These are phyloP conservation scores for Lepiota venenata DNA, from an alignment of 768 basidiomycete species.

Conservation along the genomic window DNA sequence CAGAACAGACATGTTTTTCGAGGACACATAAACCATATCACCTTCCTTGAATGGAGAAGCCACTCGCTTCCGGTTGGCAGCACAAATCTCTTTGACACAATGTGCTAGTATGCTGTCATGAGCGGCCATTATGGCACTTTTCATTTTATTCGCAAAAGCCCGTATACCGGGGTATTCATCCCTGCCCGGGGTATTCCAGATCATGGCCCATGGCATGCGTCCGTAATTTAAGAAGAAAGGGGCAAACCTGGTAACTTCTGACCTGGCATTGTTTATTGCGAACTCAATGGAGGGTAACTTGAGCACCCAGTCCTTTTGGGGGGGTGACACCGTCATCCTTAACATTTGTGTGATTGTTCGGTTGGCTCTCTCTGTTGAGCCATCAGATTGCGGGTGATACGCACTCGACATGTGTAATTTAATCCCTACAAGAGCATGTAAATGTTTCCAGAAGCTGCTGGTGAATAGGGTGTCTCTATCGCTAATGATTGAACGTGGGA, in stretches of 20 bases:
- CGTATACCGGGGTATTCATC: constrained; percentile 19
- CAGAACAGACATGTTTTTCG: background rate
- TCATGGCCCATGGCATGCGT: constrained; percentile 17
- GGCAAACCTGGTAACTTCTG: constrained; percentile 19
- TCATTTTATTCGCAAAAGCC: constrained; percentile 16
- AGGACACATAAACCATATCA: constrained; percentile 19
- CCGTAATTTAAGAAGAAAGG: constrained; percentile 25
- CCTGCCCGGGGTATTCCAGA: constrained; percentile 13
- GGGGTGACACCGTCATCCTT: constrained; percentile 18
- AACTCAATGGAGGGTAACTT: constrained; percentile 24
- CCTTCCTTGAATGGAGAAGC: constrained; percentile 12
- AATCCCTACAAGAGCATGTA: constrained; percentile 10
- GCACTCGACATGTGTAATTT: constrained; percentile 12
- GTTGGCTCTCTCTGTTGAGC: constrained; percentile 16
- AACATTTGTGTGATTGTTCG: constrained; percentile 20
- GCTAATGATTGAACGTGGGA: constrained; percentile 22
- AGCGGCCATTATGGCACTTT: constrained; percentile 23
- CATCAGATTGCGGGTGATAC: constrained; percentile 15
- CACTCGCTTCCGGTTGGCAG: constrained; percentile 23
- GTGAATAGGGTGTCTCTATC: constrained; percentile 31
- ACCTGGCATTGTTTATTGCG: constrained; percentile 18
- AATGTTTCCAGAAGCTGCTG: constrained; percentile 12
- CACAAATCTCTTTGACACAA: constrained; percentile 23
- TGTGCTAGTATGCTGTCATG: constrained; percentile 28
- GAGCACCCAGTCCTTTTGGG: constrained; percentile 30